A percentile compares a stretch with the other conserved stretches of the same genome.
Evolutionary conservation across 179 eudicot genomes (phyloP).

Genomic region (Spinacia oleracea): DNA sequence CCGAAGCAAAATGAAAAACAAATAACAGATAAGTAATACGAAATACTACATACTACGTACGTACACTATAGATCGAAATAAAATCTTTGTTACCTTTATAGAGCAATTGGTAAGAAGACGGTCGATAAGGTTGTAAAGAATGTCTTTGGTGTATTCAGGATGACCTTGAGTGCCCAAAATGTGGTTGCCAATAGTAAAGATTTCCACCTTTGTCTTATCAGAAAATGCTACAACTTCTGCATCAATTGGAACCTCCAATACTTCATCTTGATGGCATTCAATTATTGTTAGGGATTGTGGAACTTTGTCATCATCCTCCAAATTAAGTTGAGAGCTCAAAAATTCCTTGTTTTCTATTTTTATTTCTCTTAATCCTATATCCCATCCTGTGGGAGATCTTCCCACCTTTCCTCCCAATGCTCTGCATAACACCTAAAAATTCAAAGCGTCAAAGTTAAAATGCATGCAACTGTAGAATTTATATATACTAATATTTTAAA

Average conservation of each 20-base stretch:
- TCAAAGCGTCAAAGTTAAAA: background rate
- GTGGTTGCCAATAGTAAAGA: constrained; percentile 47
- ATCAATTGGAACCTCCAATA: constrained; percentile 45
- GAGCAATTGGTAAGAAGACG: constrained; percentile 37
- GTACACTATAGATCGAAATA: too few relatives aligned
- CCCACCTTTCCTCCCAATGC: constrained; percentile 61
- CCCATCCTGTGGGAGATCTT: constrained; percentile 50
- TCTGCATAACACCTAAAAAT: constrained; percentile 42
- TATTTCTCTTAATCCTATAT: constrained; percentile 47
- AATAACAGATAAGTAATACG: too few relatives aligned
- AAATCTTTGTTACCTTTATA: constrained; percentile 42
- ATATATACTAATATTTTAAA: too few relatives aligned
- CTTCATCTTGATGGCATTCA: constrained; percentile 64
- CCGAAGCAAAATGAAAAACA: background rate
- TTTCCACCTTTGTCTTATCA: constrained; percentile 54
- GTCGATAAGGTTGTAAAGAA: constrained; percentile 46
- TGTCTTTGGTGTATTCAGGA: constrained; percentile 58
- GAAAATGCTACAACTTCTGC: constrained; percentile 48
- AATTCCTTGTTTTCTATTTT: constrained; percentile 20
- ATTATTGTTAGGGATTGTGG: constrained; percentile 31
- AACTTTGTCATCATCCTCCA: constrained; percentile 22
- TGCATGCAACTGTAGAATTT: too few relatives aligned
- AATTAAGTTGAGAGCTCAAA: constrained; percentile 13
- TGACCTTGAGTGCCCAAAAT: constrained; percentile 58
- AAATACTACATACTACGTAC: too few relatives aligned